phyloP scores from a whole-genome alignment of 2,329 filamentous ascomycete species.

The Zalaria obscura region DNA sequence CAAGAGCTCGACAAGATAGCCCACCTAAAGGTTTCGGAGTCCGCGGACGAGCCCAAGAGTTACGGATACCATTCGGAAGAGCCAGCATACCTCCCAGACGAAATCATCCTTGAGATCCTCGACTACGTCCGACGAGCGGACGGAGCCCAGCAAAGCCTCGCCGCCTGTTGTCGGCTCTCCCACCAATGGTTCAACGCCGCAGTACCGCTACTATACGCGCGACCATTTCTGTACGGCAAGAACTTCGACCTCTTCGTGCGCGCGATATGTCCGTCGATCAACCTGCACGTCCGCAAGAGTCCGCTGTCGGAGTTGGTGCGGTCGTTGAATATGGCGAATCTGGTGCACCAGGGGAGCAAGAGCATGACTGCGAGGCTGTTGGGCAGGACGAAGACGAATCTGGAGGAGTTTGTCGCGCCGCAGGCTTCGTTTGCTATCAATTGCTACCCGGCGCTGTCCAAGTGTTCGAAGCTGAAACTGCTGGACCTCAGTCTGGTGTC shows the following conservation, averaged over 20 bases:
- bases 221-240: slow-evolving; percentile 35
- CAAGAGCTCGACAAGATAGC: slow-evolving; percentile 10
- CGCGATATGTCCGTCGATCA: slow-evolving; percentile 39
- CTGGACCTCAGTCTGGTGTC: slow-evolving; percentile 40
- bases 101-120: slow-evolving; percentile 38
- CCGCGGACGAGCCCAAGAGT: slow-evolving; percentile 1
- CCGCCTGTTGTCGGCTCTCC: slow-evolving; percentile 37
- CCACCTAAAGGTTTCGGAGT: slow-evolving; percentile 4
- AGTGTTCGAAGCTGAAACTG: slow-evolving; percentile 34
- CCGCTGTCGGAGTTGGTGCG: slow-evolving; percentile 37
- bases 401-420: slow-evolving; percentile 43
- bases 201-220: slow-evolving; percentile 36
- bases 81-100: slow-evolving; percentile 34
- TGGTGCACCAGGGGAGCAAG: slow-evolving; percentile 46
- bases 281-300: slow-evolving; percentile 32
- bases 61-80: slow-evolving; percentile 1
- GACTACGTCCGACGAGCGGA: slow-evolving; percentile 23
- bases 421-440: slow-evolving; percentile 43
- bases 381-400: slow-evolving; percentile 34
- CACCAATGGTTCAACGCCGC: slow-evolving; percentile 43
- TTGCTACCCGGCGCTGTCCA: slow-evolving; percentile 41
- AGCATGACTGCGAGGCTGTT: slow-evolving; percentile 43
- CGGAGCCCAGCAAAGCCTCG: slow-evolving; percentile 31
- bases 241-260: slow-evolving; percentile 40
- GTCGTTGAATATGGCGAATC: slow-evolving; percentile 35